Base-by-base conservation (phyloP, 768 basidiomycete species). In the Naganishia vaughanmartiniae region DNA sequence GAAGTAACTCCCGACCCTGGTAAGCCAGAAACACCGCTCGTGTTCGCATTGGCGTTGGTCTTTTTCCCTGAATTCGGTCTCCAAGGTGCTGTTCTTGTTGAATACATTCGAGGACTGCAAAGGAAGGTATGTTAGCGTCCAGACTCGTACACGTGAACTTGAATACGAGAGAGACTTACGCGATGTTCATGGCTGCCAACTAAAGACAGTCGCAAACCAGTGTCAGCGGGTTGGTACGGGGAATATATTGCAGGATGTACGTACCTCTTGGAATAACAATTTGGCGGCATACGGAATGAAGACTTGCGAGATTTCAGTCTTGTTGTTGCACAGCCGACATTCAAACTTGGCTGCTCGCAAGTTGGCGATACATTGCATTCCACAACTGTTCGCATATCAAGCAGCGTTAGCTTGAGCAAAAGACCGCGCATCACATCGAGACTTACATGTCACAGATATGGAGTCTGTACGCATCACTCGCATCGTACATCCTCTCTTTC, bases 291-390 rank as follows among this genome's bases (percentile, higher is more conserved):
- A 99, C 31, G 96, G 75, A 36, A 75, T 74, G 36, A 73, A 75
- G 34, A 77, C 80, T 75, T 93, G 93, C 63, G 91, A 92, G 80
- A 90, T 90, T 36, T 91, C 91, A 21, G 93, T 95, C 84, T 94
- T 94, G 84, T 96, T 97, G 80, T 93, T 91, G 83, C 95, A 98
- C 28, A 93, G 90, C 67, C 95, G 90, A 79, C 96, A 99, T 84
- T 98, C 93, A 81, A 97, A 98, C 46, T 88, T 93, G 86, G 97
- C 95, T 82, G 97, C 97, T 89, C 98, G 97, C 87, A 99, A 85
- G 81, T 98, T 97, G 24, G 96, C 96, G 78, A 98, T 55, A 45
- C 67, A 69, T 51, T 34, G 45, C 69, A 99, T 83, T 74, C 96
- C 95, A 78, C 96, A 97, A 74, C 90, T 93, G 75, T 4, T 70